These are phyloP conservation scores for Plasmodium yoelii DNA, from an alignment of 169 alveolate species.

Conservation along the genomic window DNA sequence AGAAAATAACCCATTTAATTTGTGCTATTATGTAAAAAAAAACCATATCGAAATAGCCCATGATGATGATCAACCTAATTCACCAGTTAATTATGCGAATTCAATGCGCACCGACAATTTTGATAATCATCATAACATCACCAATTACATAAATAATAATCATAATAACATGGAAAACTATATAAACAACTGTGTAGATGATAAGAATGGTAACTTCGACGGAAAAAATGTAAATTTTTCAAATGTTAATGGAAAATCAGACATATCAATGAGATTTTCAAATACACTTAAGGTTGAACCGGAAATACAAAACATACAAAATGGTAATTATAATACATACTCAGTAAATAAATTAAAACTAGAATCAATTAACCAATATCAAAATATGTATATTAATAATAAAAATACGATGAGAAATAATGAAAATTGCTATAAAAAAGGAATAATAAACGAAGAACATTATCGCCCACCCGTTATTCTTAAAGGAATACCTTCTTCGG, in stretches of 20 bases:
- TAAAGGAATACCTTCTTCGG: too few species aligned
- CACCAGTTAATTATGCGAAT: neutral
- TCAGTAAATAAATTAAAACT: constrained; percentile 13
- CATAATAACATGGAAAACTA: neutral
- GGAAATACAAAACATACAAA: constrained; percentile 32
- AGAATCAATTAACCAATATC: constrained; percentile 1
- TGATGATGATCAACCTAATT: neutral
- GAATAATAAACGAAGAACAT: constrained; percentile 5
- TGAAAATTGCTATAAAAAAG: constrained; percentile 1
- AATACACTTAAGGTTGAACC: constrained; percentile 5
- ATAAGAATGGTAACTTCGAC: too few species aligned
- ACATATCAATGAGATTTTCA: too few species aligned
- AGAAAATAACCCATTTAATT: constrained; percentile 42
- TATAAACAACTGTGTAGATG: neutral
- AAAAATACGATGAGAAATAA: neutral
- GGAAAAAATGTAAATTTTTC: neutral
- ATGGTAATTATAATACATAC: constrained; percentile 8
- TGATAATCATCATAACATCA: constrained; percentile 5
- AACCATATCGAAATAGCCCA: neutral
- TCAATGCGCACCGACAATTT: neutral
- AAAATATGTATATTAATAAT: neutral
- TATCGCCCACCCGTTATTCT: neutral
- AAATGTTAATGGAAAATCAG: neutral
- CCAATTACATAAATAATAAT: constrained; percentile 6
- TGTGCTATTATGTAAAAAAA: constrained; percentile 37